Evolutionary conservation across 805 yeast species (phyloP), one percentile per base, ranked within the genome.

Genomic region (Henningerozyma blattae): DNA sequence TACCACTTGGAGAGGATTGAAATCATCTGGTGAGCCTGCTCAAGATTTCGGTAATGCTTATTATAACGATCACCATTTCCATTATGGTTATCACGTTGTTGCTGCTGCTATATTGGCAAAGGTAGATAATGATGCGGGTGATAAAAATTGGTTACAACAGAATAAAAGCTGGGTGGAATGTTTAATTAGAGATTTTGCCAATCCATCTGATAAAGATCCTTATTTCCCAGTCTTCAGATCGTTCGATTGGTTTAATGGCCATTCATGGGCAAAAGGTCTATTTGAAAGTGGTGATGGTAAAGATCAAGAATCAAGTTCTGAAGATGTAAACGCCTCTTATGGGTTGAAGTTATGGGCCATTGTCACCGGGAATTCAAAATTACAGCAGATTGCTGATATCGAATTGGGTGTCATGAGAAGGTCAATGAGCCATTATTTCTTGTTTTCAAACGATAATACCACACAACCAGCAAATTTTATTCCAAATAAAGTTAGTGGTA

Each of bases 61-160:
- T 52, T 83, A 82, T 58, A 82, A 83, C 45, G 94, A 84, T 48
- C 94, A 84, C 47, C 91, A 83, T 51, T 84, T 82, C 68, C 93
- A 84, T 53, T 84, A 79, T 48, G 91, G 91, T 9, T 84, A 82
- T 55, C 77, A 75, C 44, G 67, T 83, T 31, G 87, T 82, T 51
- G 81, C 93, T 1, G 93, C 93, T 5, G 86, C 93, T 1, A 62
- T 80, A 15, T 70, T 82, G 30, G 87, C 78, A n/a, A 54, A 72
- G 35, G 72, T 77, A 14, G 93, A 83, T 25, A 27, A 20, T 4
- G 26, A 19, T 3, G 10, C 14, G 1, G 31, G 34, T 5, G 16
- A 22, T 5, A 14, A 20, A 4, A 20, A 26, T 13, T 77, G 83
- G 82, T 64, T 73, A 5, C 52, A 57, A 19, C 61, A 64, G 4